Base-by-base conservation (phyloP, 208 protist genomes). In the Acanthamoeba rhysodes region DNA sequence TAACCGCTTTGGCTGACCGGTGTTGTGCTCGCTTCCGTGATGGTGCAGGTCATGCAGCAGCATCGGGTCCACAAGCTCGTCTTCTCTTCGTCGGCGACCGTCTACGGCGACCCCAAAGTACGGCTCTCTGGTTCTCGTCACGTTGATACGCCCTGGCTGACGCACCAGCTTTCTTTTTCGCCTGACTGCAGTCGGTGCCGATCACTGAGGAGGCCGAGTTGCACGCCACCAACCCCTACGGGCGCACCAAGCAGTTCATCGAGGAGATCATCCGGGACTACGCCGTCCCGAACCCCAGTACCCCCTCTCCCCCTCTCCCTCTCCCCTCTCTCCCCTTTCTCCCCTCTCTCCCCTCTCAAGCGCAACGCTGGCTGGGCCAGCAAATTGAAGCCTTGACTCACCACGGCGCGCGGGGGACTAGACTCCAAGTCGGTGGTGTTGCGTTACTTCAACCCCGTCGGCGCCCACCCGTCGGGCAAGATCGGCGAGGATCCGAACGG, bases 371-470 rank as follows among this genome's bases (percentile, higher is more conserved):
- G 27, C 64, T 34, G 64, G n/a, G 2, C 64, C n/a, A n/a, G n/a
- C 27, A 3, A 5, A 14, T 37, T 70, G 64, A n/a, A n/a, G n/a
- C n/a, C n/a, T n/a, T n/a, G n/a, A n/a, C n/a, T n/a, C n/a, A n/a
- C n/a, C n/a, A n/a, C n/a, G n/a, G n/a, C n/a, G n/a, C n/a, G n/a
- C n/a, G n/a, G 18, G n/a, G 4, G 80, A 85, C 4, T 59, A 93
- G 87, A 29, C 24, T 94, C 92, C 95, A 95, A 80, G 87, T 97
- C 98, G 80, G 96, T 99, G 48, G 96, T 99, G 74, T 97, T 99
- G 57, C 98, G 99, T 55, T 99, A 99, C 97, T 99, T 99, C 97
- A 99, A 99, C 97, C 99, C 99, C 24, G 98, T 98, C 64, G 99
- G 99, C 20, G 99, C 99, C 0, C 98, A 99, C 95, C 93, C 95